These are phyloP conservation scores for Cladobotryum protrusum DNA, from an alignment of 2,329 filamentous ascomycete genomes.

Conservation along the genomic window DNA sequence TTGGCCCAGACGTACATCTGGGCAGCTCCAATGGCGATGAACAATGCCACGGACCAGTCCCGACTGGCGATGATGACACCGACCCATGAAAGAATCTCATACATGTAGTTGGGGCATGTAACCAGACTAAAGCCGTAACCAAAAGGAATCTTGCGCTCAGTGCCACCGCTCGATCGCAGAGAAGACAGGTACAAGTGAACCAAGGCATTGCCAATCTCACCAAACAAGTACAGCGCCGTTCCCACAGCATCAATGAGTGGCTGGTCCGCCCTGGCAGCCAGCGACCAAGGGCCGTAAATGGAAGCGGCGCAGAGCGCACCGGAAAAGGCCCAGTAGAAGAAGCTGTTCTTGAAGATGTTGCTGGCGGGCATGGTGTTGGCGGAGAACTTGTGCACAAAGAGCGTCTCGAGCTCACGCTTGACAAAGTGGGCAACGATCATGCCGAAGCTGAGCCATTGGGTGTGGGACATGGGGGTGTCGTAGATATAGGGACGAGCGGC, in stretches of 20 bases:
- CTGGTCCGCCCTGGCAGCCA: conserved; percentile 50
- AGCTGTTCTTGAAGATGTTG: conserved; percentile 93
- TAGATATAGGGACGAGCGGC: conserved; percentile 62
- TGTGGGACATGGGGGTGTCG: conserved; percentile 49
- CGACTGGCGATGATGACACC: conserved; percentile 75
- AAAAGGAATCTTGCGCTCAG: conserved; percentile 78
- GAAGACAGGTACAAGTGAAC: conserved; percentile 74
- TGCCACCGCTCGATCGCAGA: conserved; percentile 72
- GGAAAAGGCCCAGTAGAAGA: conserved; percentile 85
- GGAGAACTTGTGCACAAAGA: conserved; percentile 94
- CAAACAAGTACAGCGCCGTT: conserved; percentile 65
- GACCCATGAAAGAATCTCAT: conserved; percentile 81
- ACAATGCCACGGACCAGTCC: conserved; percentile 71
- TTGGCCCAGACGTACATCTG: conserved; percentile 86
- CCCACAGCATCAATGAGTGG: conserved; percentile 57
- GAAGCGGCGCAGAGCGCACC: conserved; percentile 78
- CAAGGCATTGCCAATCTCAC: conserved; percentile 73
- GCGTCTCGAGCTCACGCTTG: conserved; percentile 91
- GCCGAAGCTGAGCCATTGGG: conserved; percentile 67
- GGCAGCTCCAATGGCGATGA: conserved; percentile 62
- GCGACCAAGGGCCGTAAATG: conserved; percentile 66
- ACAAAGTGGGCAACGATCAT: conserved; percentile 79
- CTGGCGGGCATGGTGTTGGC: conserved; percentile 83
- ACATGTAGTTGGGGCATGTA: conserved; percentile 97
- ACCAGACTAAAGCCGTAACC: conserved; percentile 82